Conservation (phyloP, 495 filamentous ascomycete species). For the Cercophora scortea region DNA sequence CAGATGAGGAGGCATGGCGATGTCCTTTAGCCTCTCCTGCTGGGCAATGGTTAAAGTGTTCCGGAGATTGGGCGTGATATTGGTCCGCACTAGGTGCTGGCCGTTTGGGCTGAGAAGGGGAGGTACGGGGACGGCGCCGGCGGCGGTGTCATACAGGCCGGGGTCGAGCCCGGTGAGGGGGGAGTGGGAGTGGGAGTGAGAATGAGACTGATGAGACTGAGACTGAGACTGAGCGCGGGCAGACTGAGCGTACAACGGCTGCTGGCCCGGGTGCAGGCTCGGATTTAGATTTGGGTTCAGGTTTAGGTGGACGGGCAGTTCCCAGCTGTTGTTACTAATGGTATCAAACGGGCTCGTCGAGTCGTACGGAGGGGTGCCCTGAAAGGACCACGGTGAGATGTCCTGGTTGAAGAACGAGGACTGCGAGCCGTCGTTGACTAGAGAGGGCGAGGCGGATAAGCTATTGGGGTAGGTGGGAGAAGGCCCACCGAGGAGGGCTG, state of each 20-base stretch:
- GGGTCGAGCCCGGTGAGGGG: constrained; percentile 7
- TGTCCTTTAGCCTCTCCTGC: constrained; percentile 43
- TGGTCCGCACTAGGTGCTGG: constrained; percentile 4
- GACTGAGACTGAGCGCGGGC: not conserved
- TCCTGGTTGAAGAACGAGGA: constrained; percentile 23
- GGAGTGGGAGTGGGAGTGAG: constrained; percentile 11
- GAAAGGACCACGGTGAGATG: constrained; percentile 31
- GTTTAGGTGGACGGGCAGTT: constrained; percentile 19
- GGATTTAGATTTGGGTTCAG: constrained; percentile 2
- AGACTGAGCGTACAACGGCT: too few species aligned
- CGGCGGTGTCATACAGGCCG: constrained; percentile 3
- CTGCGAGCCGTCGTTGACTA: constrained; percentile 1
- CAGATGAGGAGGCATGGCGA: constrained; percentile 50
- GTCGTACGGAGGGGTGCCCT: constrained; percentile 39
- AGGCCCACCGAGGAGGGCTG: constrained; percentile 11
- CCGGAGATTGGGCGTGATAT: constrained; percentile 13
- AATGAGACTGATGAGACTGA: not conserved
- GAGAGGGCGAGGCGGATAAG: not conserved
- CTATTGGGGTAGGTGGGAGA: constrained; percentile 19
- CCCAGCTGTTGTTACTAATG: constrained; percentile 16
- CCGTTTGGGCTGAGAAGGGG: constrained; percentile 1
- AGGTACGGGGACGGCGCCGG: constrained; percentile 4
- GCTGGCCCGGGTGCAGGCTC: too few species aligned
- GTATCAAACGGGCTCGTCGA: constrained; percentile 15
- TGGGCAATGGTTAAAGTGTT: constrained; percentile 43